A percentile compares a stretch with the other conserved stretches of the same genome.
Conservation (phyloP, 2,329 filamentous ascomycete species). For the Stagonosporopsis chrysanthemi region DNA sequence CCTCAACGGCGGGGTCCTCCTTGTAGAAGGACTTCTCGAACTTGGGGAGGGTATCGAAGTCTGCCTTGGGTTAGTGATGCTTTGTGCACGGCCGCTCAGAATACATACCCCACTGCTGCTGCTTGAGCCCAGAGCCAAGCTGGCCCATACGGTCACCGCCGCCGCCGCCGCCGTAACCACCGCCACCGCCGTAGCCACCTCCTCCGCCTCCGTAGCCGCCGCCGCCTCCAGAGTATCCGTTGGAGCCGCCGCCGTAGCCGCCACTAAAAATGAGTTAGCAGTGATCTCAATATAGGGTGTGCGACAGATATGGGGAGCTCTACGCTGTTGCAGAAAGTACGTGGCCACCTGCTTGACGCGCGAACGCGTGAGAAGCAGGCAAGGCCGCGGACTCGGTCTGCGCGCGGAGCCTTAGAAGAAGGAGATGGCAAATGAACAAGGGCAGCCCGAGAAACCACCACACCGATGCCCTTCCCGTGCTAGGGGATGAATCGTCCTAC, state of each 20-base stretch:
- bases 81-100: background rate
- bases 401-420: constrained; percentile 41
- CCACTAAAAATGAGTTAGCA: constrained; percentile 43
- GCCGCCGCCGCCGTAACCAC: constrained; percentile 63
- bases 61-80: constrained; percentile 57
- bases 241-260: constrained; percentile 35
- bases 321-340: constrained; percentile 42
- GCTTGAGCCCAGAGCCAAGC: constrained; percentile 86
- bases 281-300: constrained; percentile 8
- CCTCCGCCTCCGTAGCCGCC: constrained; percentile 21
- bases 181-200: constrained; percentile 57
- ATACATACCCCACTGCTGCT: constrained; percentile 84
- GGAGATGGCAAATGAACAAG: constrained; percentile 39
- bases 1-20: constrained; percentile 81
- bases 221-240: constrained; percentile 23
- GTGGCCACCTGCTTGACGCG: constrained; percentile 33
- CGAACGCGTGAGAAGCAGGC: constrained; percentile 30
- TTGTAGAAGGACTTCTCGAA: constrained; percentile 99
- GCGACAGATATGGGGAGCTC: constrained; percentile 32
- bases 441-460: constrained; percentile 41
- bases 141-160: constrained; percentile 94
- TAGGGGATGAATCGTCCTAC: constrained; percentile 49
- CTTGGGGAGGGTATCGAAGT: constrained; percentile 81
- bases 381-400: constrained; percentile 36
- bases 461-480: constrained; percentile 51